Conservation (phyloP, 148 eudicot species). For the Persicaria maculosa region DNA sequence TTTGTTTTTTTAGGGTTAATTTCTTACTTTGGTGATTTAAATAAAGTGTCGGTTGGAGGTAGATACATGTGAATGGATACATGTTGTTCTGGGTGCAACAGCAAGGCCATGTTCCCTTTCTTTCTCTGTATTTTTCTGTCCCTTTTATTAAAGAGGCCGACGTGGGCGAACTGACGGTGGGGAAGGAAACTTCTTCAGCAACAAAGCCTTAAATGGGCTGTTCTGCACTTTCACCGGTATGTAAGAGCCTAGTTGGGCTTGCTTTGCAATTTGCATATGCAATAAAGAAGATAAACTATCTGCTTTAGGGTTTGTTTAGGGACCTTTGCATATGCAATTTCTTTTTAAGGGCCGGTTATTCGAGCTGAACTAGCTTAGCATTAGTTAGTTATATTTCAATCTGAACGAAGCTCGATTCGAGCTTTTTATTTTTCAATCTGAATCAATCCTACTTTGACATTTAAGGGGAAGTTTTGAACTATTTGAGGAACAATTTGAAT, state of each 20-base stretch:
- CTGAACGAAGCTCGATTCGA: too few species aligned
- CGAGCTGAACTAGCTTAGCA: too few species aligned
- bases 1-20: background rate
- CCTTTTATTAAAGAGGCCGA: background rate
- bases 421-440: too few species aligned
- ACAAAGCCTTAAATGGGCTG: background rate
- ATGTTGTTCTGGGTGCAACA: conserved; percentile 8
- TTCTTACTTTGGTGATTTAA: background rate
- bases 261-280: background rate
- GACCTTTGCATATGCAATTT: too few species aligned
- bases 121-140: background rate
- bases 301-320: too few species aligned
- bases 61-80: conserved; percentile 7
- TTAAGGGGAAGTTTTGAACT: too few species aligned
- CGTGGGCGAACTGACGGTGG: conserved; percentile 5
- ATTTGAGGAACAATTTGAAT: too few species aligned
- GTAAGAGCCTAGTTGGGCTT: conserved; percentile 8
- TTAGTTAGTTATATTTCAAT: too few species aligned
- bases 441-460: too few species aligned
- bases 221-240: background rate
- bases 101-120: conserved; percentile 7
- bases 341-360: too few species aligned
- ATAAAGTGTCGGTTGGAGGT: conserved; percentile 3
- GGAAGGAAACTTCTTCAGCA: background rate
- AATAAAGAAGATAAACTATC: background rate